A percentile compares a stretch with the other conserved stretches of the same genome.
These are phyloP conservation scores for Amylostereum areolatum DNA, from an alignment of 1,284 basidiomycete species.

Conservation along the genomic window DNA sequence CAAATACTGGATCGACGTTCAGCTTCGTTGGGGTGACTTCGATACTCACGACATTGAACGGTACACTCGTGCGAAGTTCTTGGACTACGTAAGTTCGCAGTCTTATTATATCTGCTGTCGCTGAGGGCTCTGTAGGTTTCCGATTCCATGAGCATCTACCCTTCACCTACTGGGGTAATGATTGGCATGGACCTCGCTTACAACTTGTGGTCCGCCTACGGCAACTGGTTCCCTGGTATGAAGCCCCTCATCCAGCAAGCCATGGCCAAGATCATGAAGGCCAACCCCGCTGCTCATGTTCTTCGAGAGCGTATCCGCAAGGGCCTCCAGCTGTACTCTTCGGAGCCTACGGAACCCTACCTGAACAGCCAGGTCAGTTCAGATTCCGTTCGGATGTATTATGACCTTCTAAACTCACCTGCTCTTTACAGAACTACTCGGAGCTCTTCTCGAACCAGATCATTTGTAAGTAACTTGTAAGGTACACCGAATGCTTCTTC, in stretches of 20 bases:
- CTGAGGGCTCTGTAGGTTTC: slow-evolving; percentile 51
- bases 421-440: slow-evolving; percentile 72
- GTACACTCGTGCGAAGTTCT: slow-evolving; percentile 96
- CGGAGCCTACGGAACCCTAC: slow-evolving; percentile 98
- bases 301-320: slow-evolving; percentile 98
- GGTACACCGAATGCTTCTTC: slow-evolving; percentile 1
- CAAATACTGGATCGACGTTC: slow-evolving; percentile 99
- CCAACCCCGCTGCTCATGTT: slow-evolving; percentile 97
- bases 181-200: slow-evolving; percentile 98
- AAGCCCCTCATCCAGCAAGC: slow-evolving; percentile 98
- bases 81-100: slow-evolving; percentile 74
- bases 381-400: slow-evolving; percentile 3
- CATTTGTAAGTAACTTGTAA: slow-evolving; percentile 61
- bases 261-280: slow-evolving; percentile 99
- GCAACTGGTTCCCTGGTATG: slow-evolving; percentile 99
- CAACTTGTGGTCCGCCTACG: slow-evolving; percentile 98
- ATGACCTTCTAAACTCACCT: slow-evolving; percentile 16
- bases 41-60: slow-evolving; percentile 98
- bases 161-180: slow-evolving; percentile 96
- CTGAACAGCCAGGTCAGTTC: slow-evolving; percentile 77
- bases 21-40: slow-evolving; percentile 98
- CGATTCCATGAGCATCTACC: slow-evolving; percentile 97
- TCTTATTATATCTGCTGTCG: slow-evolving; percentile 4
- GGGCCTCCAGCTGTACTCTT: slow-evolving; percentile 97
- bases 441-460: slow-evolving; percentile 99